Base-by-base conservation (phyloP, 805 yeast genomes). In the Kodamaea jinghongensis region DNA sequence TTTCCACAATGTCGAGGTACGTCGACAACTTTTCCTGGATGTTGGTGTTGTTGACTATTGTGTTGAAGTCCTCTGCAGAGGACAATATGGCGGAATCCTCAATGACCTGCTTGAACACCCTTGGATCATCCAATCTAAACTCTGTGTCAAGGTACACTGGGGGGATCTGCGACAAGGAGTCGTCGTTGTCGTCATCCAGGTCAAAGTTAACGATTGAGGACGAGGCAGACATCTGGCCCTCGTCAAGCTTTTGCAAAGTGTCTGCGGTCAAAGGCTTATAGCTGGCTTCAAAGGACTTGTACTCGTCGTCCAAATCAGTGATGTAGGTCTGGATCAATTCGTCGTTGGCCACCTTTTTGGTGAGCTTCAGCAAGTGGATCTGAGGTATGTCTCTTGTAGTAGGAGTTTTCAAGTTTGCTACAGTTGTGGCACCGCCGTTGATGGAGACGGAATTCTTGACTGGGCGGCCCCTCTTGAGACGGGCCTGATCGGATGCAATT, bases 111-210 rank as follows among this genome's bases (percentile, higher is more conserved):
- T 81, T 79, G 58, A 91, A 91, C 1, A 82, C 73, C 41, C 96
- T 72, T 5, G 96, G 96, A 56, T 93, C 88, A 51, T 93, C 97
- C 28, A 93, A 69, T 47, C 86, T 72, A 61, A 93, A 93, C 29
- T 79, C 75, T 6, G 75, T 67, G 17, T 75, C 76, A 46, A 83
- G 80, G 51, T 76, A 93, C 1, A 87, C 77, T 2, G 66, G 60
- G 0, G 99, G 98, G 4, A 93, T 76, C 1, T 23, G 25, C 3
- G 48, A 36, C 25, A 42, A 17, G 12, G 31, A 39, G 11, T 42
- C 46, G 1, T 42, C 38, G 6, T 33, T 45, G 8, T 39, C 29
- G 2, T 30, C 37, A 2, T 36, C 47, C 3, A 15, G 26, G 2
- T 29, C 27, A 23, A 38, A 37, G 23, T 46, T 40, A 1, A 13